Evolutionary conservation across 495 filamentous ascomycete genomes (phyloP), one percentile per base, ranked within the genome.

Genomic region (Margaritispora aquatica): DNA sequence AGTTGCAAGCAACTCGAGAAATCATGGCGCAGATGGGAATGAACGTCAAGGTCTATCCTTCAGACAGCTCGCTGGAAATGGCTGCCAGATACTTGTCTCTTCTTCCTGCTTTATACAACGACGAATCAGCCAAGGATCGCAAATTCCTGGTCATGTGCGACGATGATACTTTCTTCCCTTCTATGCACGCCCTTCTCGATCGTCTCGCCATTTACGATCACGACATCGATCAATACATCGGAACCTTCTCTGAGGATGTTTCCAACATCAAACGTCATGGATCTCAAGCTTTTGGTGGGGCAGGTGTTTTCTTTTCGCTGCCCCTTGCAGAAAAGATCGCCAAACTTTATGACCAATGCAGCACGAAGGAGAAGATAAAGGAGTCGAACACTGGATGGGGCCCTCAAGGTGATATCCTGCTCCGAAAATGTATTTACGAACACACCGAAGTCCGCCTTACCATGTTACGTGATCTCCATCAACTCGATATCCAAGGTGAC

Each of bases 291-390:
- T 84, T 83, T 55, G 84, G 84, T 61, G 84, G 84, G 63, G 84
- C 81, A 24, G 83, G 80, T 57, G 75, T 87, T 49, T 78, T 86
- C 68, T 67, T 85, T 46, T 82, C 81, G 9, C 62, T 74, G 22
- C 75, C 80, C 21, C 69, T 83, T 2, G 56, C 79, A 1, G 65
- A 72, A 10, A 60, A 80, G 72, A 70, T 77, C 1, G 64, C 73
- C 26, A 52, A 82, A 2, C 54, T 57, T 11, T 64, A 57, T 23
- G 53, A 60, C 3, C 10, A 62, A 21, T 65, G 62, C 53, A 66
- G 64, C 36, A 65, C 64, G 1, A 66, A 72, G 0, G 62, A 78
- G 46, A 81, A 81, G 66, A 69, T 82, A 24, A 59, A 70, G 22
- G 74, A 81, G 53, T 41, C 65, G 15, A 57, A 68, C 47, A 60